These are phyloP conservation scores for Salinomyces thailandicus DNA, from an alignment of 2,329 filamentous ascomycete species.

Conservation along the genomic window DNA sequence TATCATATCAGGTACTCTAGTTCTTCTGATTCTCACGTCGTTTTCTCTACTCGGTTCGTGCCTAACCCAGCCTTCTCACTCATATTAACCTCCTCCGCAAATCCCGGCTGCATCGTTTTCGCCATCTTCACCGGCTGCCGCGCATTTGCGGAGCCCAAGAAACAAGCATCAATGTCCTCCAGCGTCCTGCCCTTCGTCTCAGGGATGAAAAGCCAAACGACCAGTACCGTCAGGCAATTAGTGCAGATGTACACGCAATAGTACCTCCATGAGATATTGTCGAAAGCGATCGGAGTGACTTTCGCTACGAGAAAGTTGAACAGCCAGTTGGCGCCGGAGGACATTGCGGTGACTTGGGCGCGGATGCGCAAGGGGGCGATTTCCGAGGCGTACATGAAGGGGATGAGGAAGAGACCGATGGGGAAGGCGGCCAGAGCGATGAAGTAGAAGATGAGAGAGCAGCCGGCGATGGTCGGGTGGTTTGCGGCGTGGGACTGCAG, in stretches of 20 bases:
- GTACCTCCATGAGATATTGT: slow-evolving; percentile 36
- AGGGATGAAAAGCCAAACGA: slow-evolving; percentile 20
- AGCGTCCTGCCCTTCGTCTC: slow-evolving; percentile 20
- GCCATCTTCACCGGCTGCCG: slow-evolving; percentile 15
- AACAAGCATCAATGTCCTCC: slow-evolving; percentile 23
- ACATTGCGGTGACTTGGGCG: slow-evolving; percentile 24
- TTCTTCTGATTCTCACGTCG: not conserved
- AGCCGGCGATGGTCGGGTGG: slow-evolving; percentile 14
- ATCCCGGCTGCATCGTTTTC: slow-evolving; percentile 13
- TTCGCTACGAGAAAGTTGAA: slow-evolving; percentile 39
- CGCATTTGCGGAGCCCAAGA: slow-evolving; percentile 14
- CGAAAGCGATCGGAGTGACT: slow-evolving; percentile 46
- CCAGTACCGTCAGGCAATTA: slow-evolving; percentile 44
- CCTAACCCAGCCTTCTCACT: slow-evolving; percentile 7
- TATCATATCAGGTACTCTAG: too few relatives aligned
- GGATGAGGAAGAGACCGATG: slow-evolving; percentile 21
- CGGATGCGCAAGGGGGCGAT: slow-evolving; percentile 23
- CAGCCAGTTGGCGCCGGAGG: slow-evolving; percentile 47
- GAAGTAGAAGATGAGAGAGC: slow-evolving; percentile 20
- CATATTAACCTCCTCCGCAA: slow-evolving; percentile 10
- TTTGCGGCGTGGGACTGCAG: slow-evolving; percentile 11
- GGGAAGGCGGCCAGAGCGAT: slow-evolving; percentile 19
- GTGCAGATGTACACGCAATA: slow-evolving; percentile 43
- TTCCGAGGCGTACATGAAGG: slow-evolving; percentile 26
- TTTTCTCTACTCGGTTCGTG: slow-evolving; percentile 1